A percentile compares a stretch with the other conserved stretches of the same genome.
Conservation (phyloP, 495 filamentous ascomycete genomes). For the Aspergillus kassunensis region DNA sequence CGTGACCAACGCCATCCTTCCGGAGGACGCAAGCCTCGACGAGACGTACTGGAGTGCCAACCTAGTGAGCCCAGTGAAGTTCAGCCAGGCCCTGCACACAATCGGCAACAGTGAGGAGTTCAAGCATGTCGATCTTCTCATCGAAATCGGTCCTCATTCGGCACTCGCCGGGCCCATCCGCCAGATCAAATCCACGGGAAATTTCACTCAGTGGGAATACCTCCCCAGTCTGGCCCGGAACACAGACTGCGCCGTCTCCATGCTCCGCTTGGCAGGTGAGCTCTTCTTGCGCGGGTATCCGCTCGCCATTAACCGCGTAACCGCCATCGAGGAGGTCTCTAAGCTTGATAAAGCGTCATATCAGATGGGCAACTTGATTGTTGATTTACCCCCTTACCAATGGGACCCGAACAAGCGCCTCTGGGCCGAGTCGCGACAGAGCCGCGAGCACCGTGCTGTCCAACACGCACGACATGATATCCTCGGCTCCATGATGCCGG, state of each 20-base stretch:
- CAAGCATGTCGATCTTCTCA: conserved; percentile 24
- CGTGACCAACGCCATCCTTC: neutral
- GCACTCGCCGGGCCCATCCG: conserved; percentile 30
- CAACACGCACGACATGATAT: conserved; percentile 24
- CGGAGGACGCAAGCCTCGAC: neutral
- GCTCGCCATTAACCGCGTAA: neutral
- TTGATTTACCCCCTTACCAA: neutral
- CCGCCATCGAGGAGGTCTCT: neutral
- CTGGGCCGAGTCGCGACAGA: neutral
- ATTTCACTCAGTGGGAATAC: conserved; percentile 16
- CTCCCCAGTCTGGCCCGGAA: conserved; percentile 22
- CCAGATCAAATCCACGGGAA: neutral
- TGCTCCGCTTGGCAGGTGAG: conserved; percentile 10
- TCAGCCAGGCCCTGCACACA: conserved; percentile 1
- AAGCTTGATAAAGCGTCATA: neutral
- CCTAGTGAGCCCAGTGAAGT: neutral
- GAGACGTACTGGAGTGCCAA: conserved; percentile 4
- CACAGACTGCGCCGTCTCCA: neutral
- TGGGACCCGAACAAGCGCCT: neutral
- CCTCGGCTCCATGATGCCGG: conserved; percentile 27
- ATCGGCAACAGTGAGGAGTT: neutral
- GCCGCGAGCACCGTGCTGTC: neutral
- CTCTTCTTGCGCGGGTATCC: conserved; percentile 4
- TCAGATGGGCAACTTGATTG: neutral
- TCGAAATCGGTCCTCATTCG: conserved; percentile 52